Conservation (phyloP, 257 asterid genomes). For the Haberlea rhodopensis region DNA sequence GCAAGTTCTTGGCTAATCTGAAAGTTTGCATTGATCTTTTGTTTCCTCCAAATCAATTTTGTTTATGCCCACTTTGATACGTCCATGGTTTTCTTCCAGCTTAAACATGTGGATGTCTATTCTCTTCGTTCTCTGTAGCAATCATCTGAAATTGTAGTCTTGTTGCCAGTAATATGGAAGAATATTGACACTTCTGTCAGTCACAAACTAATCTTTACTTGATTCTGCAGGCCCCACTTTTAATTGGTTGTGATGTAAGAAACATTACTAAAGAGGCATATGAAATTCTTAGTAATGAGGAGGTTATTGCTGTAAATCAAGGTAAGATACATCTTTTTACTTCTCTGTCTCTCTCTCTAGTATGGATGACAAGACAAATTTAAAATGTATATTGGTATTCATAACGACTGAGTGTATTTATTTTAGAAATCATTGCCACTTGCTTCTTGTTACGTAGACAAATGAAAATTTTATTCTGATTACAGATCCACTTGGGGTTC, state of each 20-base stretch:
- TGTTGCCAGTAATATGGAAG: background rate
- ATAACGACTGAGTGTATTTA: background rate
- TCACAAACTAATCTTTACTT: conserved; percentile 20
- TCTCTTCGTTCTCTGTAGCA: background rate
- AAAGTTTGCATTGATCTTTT: conserved; percentile 4
- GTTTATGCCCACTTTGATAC: background rate
- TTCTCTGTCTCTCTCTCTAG: conserved; percentile 1
- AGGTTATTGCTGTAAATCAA: conserved; percentile 87
- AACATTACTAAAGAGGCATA: conserved; percentile 69
- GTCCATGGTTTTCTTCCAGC: background rate
- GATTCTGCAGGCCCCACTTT: conserved; percentile 69
- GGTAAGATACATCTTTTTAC: conserved; percentile 42
- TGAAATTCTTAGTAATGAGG: conserved; percentile 70
- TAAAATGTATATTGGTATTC: background rate
- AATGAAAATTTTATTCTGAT: conserved; percentile 20
- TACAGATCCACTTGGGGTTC: conserved; percentile 90
- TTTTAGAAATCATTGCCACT: background rate
- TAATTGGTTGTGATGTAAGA: conserved; percentile 93
- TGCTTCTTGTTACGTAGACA: background rate
- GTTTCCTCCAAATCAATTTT: background rate
- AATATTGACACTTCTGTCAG: background rate
- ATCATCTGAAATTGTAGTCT: background rate
- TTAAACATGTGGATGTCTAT: conserved; percentile 9
- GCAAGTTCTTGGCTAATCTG: background rate
- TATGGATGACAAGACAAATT: background rate